Conservation (phyloP, 73 alveolate species). For the Symbiodinium natans region DNA sequence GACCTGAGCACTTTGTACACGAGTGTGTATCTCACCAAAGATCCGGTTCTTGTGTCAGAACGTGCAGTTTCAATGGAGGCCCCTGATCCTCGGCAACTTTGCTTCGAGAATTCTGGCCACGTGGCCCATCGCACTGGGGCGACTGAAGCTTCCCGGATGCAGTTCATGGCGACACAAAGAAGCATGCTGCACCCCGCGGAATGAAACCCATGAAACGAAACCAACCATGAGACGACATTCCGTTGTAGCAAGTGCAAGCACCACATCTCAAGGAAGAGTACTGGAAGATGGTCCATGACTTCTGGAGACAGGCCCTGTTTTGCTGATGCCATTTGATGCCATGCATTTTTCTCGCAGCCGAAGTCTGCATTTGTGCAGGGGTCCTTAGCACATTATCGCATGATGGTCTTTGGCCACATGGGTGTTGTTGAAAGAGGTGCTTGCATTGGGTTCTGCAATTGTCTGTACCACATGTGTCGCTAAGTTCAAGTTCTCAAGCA, state of each 20-base stretch:
- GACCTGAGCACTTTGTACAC: too few species aligned
- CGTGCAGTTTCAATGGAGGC: not conserved
- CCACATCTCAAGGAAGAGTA: constrained; percentile 19
- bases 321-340: constrained; percentile 2
- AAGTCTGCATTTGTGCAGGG: too few species aligned
- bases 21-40: too few species aligned
- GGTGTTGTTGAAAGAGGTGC: not conserved
- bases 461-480: too few species aligned
- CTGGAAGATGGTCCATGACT: constrained; percentile 84
- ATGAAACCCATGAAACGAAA: not conserved
- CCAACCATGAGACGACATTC: too few species aligned
- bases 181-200: not conserved
- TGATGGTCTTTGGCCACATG: not conserved
- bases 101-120: constrained; percentile 58
- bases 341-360: not conserved
- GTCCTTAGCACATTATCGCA: too few species aligned
- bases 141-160: constrained; percentile 2
- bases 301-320: constrained; percentile 67
- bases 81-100: constrained; percentile 59
- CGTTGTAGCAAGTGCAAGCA: too few species aligned
- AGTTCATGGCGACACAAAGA: not conserved
- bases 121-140: constrained; percentile 70
- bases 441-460: too few species aligned
- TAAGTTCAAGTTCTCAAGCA: too few species aligned
- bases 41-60: too few species aligned